Conservation (phyloP, 164 flowering plant species). For the Sedum album region DNA sequence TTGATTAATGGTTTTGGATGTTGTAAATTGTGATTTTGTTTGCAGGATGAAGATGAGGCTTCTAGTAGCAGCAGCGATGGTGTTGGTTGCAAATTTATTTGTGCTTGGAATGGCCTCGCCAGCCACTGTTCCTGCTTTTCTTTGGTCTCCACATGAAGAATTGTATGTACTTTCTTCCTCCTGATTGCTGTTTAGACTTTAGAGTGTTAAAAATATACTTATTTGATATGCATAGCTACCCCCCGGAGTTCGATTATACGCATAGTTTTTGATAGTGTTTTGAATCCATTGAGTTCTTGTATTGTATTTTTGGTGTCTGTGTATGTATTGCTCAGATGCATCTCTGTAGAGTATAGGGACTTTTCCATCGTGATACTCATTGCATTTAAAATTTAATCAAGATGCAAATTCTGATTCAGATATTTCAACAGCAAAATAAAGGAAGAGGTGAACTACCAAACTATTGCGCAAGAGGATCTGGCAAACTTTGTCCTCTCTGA, state of each 20-base stretch:
- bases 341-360: too few relatives aligned
- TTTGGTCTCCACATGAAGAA: constrained; percentile 48
- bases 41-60: constrained; percentile 2
- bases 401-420: neutral
- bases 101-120: constrained; percentile 8
- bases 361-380: too few relatives aligned
- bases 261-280: neutral
- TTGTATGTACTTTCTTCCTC: constrained; percentile 18
- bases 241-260: neutral
- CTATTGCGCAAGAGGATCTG: neutral
- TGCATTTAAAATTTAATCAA: neutral
- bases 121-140: constrained; percentile 50
- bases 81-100: neutral
- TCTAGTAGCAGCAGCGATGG: neutral
- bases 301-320: too few relatives aligned
- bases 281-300: neutral
- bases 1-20: too few relatives aligned
- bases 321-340: too few relatives aligned
- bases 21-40: neutral
- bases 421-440: neutral
- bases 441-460: neutral
- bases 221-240: neutral
- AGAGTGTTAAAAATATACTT: too few relatives aligned
- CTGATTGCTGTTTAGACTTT: neutral
- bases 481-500: neutral